phyloP scores from a whole-genome alignment of 331 rosid genomes.

The Pyrus hybrid region DNA sequence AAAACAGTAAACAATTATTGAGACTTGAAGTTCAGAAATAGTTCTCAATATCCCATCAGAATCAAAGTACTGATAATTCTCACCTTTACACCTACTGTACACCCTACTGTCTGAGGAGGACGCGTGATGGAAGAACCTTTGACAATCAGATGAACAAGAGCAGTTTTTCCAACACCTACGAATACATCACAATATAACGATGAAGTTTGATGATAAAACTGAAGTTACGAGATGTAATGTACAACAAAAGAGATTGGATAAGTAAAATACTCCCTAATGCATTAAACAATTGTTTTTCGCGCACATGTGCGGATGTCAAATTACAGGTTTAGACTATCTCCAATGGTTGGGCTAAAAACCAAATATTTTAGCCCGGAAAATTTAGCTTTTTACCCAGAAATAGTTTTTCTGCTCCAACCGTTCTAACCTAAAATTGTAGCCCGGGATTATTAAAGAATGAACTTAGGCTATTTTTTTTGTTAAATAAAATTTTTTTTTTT shows the following conservation, averaged over 20 bases:
- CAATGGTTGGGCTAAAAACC: too few species aligned
- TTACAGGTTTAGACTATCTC: not conserved
- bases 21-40: conserved; percentile 10
- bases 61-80: conserved; percentile 1
- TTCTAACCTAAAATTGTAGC: too few species aligned
- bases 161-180: conserved; percentile 89
- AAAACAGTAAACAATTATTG: conserved; percentile 8
- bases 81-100: conserved; percentile 91
- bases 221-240: not conserved
- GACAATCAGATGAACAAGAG: conserved; percentile 81
- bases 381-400: too few species aligned
- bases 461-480: too few species aligned
- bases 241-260: not conserved
- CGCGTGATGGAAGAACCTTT: conserved; percentile 63
- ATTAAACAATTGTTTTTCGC: not conserved
- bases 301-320: not conserved
- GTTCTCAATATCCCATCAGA: not conserved
- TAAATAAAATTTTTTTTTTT: too few species aligned
- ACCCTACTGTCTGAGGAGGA: conserved; percentile 82
- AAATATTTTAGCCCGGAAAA: too few species aligned
- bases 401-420: too few species aligned
- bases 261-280: not conserved
- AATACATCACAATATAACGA: not conserved
- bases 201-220: not conserved
- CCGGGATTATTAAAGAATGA: too few species aligned